These are phyloP conservation scores for Schwanniomyces yamadae DNA, from an alignment of 805 yeast species.

Conservation along the genomic window DNA sequence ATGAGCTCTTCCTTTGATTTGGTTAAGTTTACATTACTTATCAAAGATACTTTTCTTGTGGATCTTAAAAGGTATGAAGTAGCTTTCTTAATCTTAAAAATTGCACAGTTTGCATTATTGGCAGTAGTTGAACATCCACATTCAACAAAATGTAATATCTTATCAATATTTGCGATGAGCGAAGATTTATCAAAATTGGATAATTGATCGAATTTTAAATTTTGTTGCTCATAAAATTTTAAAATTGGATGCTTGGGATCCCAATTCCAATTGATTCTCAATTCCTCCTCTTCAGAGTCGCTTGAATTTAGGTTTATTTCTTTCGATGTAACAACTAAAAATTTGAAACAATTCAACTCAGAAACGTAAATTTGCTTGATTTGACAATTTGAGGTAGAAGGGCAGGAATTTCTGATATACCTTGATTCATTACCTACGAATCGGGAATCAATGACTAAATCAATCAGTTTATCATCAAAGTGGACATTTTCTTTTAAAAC, in stretches of 20 bases:
- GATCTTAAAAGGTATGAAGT: constrained; percentile 60
- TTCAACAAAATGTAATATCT: constrained; percentile 58
- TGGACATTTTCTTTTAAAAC: constrained; percentile 26
- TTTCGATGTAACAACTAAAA: constrained; percentile 55
- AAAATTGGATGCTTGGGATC: constrained; percentile 73
- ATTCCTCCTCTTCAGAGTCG: constrained; percentile 54
- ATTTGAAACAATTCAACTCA: constrained; percentile 43
- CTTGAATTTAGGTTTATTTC: constrained; percentile 41
- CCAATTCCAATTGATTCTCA: constrained; percentile 89
- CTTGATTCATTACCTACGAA: constrained; percentile 73
- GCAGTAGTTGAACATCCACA: constrained; percentile 53
- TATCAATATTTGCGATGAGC: constrained; percentile 61
- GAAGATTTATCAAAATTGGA: constrained; percentile 52
- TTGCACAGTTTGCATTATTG: constrained; percentile 48
- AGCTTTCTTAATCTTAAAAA: constrained; percentile 60
- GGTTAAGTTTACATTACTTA: constrained; percentile 32
- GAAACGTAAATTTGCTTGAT: constrained; percentile 48
- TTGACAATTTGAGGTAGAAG: constrained; percentile 62
- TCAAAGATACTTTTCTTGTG: constrained; percentile 49
- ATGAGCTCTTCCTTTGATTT: constrained; percentile 42
- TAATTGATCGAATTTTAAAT: constrained; percentile 52
- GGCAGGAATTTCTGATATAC: constrained; percentile 73
- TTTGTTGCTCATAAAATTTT: constrained; percentile 44
- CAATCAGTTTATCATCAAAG: constrained; percentile 26
- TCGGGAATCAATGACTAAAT: constrained; percentile 77